Evolutionary conservation across 1,139 yeast species (phyloP).

Genomic region (Protomyces lactucae-debilis): DNA sequence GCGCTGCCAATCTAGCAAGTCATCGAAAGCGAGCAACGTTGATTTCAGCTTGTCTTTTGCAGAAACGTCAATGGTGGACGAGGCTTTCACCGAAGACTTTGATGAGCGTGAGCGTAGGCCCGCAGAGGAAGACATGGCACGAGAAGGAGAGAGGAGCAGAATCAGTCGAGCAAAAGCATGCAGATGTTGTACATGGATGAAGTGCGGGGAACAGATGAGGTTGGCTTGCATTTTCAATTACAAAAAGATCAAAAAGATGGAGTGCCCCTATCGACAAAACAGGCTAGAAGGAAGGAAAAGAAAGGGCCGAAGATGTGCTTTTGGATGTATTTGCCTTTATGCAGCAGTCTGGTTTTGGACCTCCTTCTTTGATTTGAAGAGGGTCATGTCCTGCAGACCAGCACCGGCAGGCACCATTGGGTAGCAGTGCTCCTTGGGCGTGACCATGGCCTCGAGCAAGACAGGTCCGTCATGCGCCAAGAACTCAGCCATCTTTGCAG

Average conservation of each 20-base stretch:
- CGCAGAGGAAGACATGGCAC: background rate
- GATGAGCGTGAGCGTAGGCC: background rate
- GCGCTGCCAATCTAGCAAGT: constrained; percentile 75
- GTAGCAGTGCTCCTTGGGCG: constrained; percentile 93
- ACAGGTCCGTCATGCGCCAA: constrained; percentile 74
- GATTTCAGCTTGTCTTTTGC: background rate
- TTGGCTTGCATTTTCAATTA: background rate
- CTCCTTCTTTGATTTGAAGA: constrained; percentile 19
- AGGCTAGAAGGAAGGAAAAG: background rate
- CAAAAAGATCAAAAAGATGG: too few relatives aligned
- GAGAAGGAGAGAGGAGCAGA: background rate
- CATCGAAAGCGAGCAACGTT: constrained; percentile 40
- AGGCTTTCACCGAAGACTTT: background rate
- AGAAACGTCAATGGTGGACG: background rate
- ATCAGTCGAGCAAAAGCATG: background rate
- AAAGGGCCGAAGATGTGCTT: background rate
- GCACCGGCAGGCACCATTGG: constrained; percentile 99
- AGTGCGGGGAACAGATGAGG: background rate
- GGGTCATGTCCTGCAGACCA: constrained; percentile 65
- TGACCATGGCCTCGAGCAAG: constrained; percentile 82
- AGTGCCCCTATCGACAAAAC: background rate
- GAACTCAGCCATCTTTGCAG: constrained; percentile 62
- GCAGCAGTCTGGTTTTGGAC: background rate
- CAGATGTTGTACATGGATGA: too few relatives aligned
- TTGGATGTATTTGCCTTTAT: background rate